Conservation (phyloP, 2,329 filamentous ascomycete species). For the Colletotrichum graminicola region DNA sequence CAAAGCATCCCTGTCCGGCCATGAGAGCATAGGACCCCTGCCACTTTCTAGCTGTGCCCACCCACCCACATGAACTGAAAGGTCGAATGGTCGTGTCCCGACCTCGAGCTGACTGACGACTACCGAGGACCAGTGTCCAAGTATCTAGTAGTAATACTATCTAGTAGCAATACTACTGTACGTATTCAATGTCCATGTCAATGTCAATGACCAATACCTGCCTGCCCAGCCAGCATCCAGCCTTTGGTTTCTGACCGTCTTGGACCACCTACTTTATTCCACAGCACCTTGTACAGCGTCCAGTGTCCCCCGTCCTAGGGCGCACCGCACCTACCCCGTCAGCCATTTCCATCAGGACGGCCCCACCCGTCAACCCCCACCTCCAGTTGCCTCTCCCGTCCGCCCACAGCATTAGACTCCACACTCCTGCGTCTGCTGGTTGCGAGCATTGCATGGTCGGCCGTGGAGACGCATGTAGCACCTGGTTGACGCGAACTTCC, state of each 20-base stretch:
- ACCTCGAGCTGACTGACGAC: background rate
- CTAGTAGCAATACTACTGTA: too few species aligned
- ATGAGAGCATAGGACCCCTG: slow-evolving; percentile 33
- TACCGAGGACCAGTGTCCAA: background rate
- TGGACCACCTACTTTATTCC: too few species aligned
- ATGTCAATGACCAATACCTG: too few species aligned
- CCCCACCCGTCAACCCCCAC: slow-evolving; percentile 22
- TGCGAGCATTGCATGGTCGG: slow-evolving; percentile 1
- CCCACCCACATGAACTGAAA: slow-evolving; percentile 35
- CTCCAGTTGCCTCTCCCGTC: slow-evolving; percentile 36
- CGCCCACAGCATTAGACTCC: slow-evolving; percentile 14
- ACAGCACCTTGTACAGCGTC: too few species aligned
- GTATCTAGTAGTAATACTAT: too few species aligned
- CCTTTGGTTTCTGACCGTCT: too few species aligned
- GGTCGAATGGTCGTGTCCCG: background rate
- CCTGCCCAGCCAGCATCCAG: too few species aligned
- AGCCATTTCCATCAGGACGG: background rate
- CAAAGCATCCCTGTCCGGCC: slow-evolving; percentile 32
- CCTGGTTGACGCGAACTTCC: slow-evolving; percentile 5
- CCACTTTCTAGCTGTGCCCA: slow-evolving; percentile 7
- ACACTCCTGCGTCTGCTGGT: background rate
- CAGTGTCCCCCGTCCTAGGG: too few species aligned
- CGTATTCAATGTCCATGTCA: too few species aligned
- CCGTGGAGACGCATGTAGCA: slow-evolving; percentile 26
- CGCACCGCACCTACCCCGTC: too few species aligned